A percentile compares a stretch with the other conserved stretches of the same genome.
These are phyloP conservation scores for Didymella arachidicola DNA, from an alignment of 2,329 filamentous ascomycete species.

Conservation along the genomic window DNA sequence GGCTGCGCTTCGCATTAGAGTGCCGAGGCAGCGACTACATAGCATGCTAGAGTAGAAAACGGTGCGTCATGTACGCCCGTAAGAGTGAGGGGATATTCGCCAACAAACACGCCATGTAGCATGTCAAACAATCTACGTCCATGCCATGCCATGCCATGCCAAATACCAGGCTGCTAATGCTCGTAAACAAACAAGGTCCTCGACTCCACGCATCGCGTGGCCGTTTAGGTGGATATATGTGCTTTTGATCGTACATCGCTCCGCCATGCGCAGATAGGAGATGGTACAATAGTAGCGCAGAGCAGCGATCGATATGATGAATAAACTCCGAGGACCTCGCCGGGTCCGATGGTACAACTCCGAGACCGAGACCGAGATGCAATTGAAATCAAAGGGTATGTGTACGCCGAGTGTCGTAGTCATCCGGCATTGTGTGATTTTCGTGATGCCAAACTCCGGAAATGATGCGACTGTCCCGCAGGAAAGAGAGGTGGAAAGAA, in stretches of 20 bases:
- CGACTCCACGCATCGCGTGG: constrained; percentile 8
- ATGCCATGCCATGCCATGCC: constrained; percentile 22
- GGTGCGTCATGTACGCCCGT: constrained; percentile 28
- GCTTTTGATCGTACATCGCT: constrained; percentile 45
- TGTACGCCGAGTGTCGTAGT: constrained; percentile 21
- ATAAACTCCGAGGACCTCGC: constrained; percentile 16
- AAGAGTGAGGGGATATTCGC: constrained; percentile 35
- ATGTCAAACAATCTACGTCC: constrained; percentile 19
- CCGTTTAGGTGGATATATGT: constrained; percentile 32
- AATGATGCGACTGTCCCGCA: constrained; percentile 19
- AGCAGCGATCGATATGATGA: constrained; percentile 21
- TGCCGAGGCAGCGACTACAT: constrained; percentile 30
- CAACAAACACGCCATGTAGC: constrained; percentile 23
- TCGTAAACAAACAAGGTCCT: constrained; percentile 22
- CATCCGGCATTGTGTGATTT: constrained; percentile 26
- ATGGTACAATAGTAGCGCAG: constrained; percentile 35
- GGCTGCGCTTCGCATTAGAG: constrained; percentile 32
- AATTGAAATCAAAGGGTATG: constrained; percentile 33
- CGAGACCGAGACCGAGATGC: constrained; percentile 27
- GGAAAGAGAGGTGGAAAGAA: constrained; percentile 8
- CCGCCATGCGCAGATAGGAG: constrained; percentile 29
- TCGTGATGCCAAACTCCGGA: constrained; percentile 32
- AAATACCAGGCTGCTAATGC: constrained; percentile 34
- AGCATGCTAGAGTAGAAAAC: constrained; percentile 30
- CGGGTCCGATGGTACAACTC: constrained; percentile 17